A percentile compares a stretch with the other conserved stretches of the same genome.
phyloP scores from a whole-genome alignment of 768 basidiomycete species.

The Daedalea quercina region DNA sequence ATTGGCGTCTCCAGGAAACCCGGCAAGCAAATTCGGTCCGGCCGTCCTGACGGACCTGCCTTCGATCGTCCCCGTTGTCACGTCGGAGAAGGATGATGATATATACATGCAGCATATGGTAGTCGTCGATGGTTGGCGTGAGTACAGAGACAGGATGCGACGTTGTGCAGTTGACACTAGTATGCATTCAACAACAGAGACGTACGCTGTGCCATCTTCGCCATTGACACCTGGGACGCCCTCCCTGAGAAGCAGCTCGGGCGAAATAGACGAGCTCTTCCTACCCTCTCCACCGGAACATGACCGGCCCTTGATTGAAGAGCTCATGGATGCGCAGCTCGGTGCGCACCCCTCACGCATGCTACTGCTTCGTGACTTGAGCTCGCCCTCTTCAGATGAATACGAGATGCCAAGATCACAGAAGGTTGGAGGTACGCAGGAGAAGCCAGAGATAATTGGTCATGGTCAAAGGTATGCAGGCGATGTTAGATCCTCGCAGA shows the following conservation, averaged over 20 bases:
- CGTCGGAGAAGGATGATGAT: constrained; percentile 36
- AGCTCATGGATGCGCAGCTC: constrained; percentile 40
- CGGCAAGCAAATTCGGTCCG: constrained; percentile 7
- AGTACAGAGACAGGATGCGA: constrained; percentile 16
- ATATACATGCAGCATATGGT: constrained; percentile 45
- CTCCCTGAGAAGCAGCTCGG: constrained; percentile 31
- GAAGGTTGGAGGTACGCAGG: constrained; percentile 30
- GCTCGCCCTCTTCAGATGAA: constrained; percentile 33
- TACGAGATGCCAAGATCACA: constrained; percentile 46
- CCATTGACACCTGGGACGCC: constrained; percentile 21
- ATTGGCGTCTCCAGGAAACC: neutral
- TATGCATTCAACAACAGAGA: constrained; percentile 7
- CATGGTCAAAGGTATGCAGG: constrained; percentile 4
- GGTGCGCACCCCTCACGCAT: constrained; percentile 25
- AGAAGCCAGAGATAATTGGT: constrained; percentile 6
- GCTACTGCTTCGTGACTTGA: too few relatives aligned
- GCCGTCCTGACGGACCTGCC: constrained; percentile 21
- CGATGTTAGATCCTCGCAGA: too few relatives aligned
- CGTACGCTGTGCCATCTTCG: constrained; percentile 14
- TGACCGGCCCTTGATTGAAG: constrained; percentile 31
- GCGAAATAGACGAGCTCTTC: constrained; percentile 49
- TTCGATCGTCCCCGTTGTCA: constrained; percentile 15
- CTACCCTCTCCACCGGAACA: constrained; percentile 42
- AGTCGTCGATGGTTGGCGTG: constrained; percentile 63
- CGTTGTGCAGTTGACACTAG: neutral